Conservation (phyloP, 139 green algal species). For the Chlorella sp. region DNA sequence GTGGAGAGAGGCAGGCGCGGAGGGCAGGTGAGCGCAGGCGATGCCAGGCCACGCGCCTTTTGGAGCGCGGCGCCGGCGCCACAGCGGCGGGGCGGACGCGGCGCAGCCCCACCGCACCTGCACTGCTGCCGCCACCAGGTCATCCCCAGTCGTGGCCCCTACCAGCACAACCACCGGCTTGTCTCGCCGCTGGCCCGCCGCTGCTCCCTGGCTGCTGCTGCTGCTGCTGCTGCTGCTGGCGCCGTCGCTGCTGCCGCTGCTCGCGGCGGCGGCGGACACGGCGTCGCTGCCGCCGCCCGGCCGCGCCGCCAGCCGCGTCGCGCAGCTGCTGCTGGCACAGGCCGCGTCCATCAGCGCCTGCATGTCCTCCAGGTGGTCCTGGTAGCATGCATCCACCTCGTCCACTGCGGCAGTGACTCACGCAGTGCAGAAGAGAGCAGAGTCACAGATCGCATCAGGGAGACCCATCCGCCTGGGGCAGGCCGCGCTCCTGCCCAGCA, state of each 20-base stretch:
- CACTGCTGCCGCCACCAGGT: slow-evolving; percentile 38
- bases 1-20: neutral
- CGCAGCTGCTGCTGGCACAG: slow-evolving; percentile 3
- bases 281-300: neutral
- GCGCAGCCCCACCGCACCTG: slow-evolving; percentile 1
- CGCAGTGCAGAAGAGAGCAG: too few species aligned
- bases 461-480: too few species aligned
- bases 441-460: too few species aligned
- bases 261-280: neutral
- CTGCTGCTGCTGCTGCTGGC: neutral
- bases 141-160: slow-evolving; percentile 66
- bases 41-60: too few species aligned
- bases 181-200: too few species aligned
- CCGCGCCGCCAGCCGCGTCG: too few species aligned
- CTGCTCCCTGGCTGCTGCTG: slow-evolving; percentile 5
- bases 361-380: slow-evolving; percentile 54
- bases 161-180: slow-evolving; percentile 69
- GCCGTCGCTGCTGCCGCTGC: neutral
- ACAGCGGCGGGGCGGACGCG: neutral
- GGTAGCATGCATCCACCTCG: slow-evolving; percentile 59
- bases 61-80: neutral
- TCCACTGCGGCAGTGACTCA: too few species aligned
- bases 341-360: slow-evolving; percentile 52
- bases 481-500: too few species aligned
- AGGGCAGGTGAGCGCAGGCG: neutral